Conservation (phyloP, 352 stramenopile species). For the Phytophthora megakarya region DNA sequence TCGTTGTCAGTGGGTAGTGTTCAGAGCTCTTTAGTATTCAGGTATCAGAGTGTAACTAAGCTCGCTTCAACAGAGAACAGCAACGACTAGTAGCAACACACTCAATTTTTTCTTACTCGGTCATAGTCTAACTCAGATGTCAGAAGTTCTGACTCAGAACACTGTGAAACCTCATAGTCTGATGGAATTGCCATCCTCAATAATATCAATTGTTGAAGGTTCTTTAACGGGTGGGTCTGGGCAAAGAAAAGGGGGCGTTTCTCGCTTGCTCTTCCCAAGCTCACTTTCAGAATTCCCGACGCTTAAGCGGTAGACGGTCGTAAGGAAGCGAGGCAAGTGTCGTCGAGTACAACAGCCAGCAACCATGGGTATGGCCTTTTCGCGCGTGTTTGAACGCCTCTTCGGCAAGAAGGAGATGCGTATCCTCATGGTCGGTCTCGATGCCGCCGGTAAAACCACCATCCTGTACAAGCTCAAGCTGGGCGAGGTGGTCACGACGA, state of each 20-base stretch:
- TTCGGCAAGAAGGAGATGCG: slow-evolving; percentile 99
- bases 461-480: slow-evolving; percentile 23
- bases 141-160: no score
- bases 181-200: background rate
- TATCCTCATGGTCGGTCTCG: slow-evolving; percentile 99
- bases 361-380: slow-evolving; percentile 98
- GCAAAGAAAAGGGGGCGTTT: slow-evolving; percentile 35
- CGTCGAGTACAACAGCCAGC: slow-evolving; percentile 75
- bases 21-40: no score
- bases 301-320: slow-evolving; percentile 18
- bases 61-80: no score
- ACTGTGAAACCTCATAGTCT: background rate
- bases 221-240: slow-evolving; percentile 14
- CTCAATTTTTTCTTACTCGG: no score
- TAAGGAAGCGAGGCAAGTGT: slow-evolving; percentile 48
- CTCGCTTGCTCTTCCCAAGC: slow-evolving; percentile 5
- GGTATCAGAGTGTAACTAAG: no score
- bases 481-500: slow-evolving; percentile 15
- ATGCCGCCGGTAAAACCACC: slow-evolving; percentile 93
- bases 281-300: slow-evolving; percentile 56
- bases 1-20: no score
- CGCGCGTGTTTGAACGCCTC: slow-evolving; percentile 96
- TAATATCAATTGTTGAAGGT: background rate
- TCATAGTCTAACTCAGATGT: no score
- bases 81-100: no score